phyloP scores from a whole-genome alignment of 2,329 filamentous ascomycete genomes.

The Aphanoascus verrucosus region DNA sequence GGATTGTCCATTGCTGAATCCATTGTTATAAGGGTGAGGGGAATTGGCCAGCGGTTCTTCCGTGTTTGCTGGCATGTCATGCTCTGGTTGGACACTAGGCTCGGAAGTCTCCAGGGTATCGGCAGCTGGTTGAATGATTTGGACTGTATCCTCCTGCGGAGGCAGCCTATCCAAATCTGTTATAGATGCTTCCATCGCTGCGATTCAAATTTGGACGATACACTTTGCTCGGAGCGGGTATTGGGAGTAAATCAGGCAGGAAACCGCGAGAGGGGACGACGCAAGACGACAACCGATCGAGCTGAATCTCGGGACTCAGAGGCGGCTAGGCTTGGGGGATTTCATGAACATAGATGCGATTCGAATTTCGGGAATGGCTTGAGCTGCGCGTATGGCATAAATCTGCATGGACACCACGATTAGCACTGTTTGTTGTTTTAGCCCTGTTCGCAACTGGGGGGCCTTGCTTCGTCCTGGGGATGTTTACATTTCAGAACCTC shows the following conservation, averaged over 20 bases:
- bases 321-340: neutral
- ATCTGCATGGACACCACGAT: neutral
- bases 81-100: slow-evolving; percentile 20
- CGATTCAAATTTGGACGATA: neutral
- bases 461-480: neutral
- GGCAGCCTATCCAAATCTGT: slow-evolving; percentile 13
- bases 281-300: neutral
- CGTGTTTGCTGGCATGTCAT: slow-evolving; percentile 25
- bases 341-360: slow-evolving; percentile 6
- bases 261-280: neutral
- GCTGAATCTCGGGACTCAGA: slow-evolving; percentile 7
- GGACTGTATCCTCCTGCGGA: slow-evolving; percentile 12
- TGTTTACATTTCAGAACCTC: neutral
- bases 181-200: slow-evolving; percentile 14
- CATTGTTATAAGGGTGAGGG: slow-evolving; percentile 24
- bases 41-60: slow-evolving; percentile 27
- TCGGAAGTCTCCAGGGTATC: slow-evolving; percentile 14
- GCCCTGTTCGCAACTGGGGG: neutral
- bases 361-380: neutral
- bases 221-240: neutral
- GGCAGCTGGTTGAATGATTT: slow-evolving; percentile 14
- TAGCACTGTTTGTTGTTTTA: neutral
- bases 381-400: neutral
- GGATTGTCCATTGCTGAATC: slow-evolving; percentile 36
- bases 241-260: slow-evolving; percentile 1